Conservation (phyloP, 345 rosid species). For the Citrus unshiu region DNA sequence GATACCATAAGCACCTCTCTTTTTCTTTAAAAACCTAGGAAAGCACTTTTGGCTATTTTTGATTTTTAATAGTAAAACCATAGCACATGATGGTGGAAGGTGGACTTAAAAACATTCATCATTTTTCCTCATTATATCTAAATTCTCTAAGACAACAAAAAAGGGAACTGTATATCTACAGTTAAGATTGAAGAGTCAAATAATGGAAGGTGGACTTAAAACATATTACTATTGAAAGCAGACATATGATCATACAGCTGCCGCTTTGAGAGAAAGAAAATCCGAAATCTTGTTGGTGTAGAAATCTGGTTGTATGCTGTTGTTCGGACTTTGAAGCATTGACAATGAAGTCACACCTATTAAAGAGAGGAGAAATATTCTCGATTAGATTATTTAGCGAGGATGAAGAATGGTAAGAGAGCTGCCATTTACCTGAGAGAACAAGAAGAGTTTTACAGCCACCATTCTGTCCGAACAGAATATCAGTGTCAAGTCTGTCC, state of each 20-base stretch:
- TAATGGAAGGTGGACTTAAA: neutral
- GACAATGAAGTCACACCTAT: constrained; percentile 78
- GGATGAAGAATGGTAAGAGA: neutral
- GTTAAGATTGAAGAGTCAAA: neutral
- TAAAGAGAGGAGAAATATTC: neutral
- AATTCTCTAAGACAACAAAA: neutral
- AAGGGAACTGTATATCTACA: neutral
- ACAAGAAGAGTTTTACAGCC: constrained; percentile 96
- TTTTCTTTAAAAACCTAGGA: too few relatives aligned
- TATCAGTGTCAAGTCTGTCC: constrained; percentile 91
- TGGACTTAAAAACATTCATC: too few relatives aligned
- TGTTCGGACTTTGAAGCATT: constrained; percentile 65
- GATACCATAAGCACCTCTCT: too few relatives aligned
- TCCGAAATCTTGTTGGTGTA: constrained; percentile 84
- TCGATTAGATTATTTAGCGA: neutral
- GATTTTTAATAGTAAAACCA: too few relatives aligned
- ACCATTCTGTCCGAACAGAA: constrained; percentile 84
- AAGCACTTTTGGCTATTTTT: too few relatives aligned
- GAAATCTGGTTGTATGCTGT: constrained; percentile 82
- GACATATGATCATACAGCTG: constrained; percentile 47
- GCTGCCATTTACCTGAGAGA: constrained; percentile 60
- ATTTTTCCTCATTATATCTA: too few relatives aligned
- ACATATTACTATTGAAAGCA: neutral
- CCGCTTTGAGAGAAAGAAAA: constrained; percentile 66
- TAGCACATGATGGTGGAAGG: too few relatives aligned